Evolutionary conservation across 2,329 filamentous ascomycete species (phyloP), one percentile per base, ranked within the genome.

Genomic region (Orbilia quercus): DNA sequence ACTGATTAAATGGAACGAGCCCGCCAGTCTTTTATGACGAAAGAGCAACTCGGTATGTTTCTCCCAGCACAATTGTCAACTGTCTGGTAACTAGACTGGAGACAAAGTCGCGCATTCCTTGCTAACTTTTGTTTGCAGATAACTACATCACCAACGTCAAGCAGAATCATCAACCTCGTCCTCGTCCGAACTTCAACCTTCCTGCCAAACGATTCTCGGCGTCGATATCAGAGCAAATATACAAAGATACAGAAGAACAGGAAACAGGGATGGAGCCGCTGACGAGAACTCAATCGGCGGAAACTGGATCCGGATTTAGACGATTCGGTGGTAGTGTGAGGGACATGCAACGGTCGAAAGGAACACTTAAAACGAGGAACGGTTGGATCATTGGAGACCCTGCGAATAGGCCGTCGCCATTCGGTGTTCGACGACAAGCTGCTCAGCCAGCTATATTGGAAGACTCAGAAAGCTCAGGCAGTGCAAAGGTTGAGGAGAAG

Each of bases 1-100:
- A 45, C 9, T 18, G n/a, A 23, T 23, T 62, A 14, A 12, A 73
- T 73, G 69, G 69, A 73, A 53, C 69, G 69, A 54, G 69, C 65
- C 45, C 69, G 69, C 23, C 69, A 60, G 47, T 77, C 77, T 12
- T 78, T 77, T 54, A 78, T 78, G 77, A 77, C 77, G 22, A 78
- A 78, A 54, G 77, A 77, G 72, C 77, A 78, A 53, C 74, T 78
- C 45, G 75, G 76, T 78, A 75, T 50, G 71, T 75, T 22, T 59
- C 5, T n/a, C n/a, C n/a, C n/a, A n/a, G n/a, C n/a, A n/a, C n/a
- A n/a, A n/a, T n/a, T 40, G 38, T 22, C 28, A 59, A 22, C 18
- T 59, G 34, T 36, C 23, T 54, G 0, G n/a, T 6, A 2, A n/a
- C 5, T n/a, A n/a, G n/a, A n/a, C n/a, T n/a, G n/a, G n/a, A n/a